Conservation (phyloP, 176 grass and related monocot genomes). For the Cocos nucifera region DNA sequence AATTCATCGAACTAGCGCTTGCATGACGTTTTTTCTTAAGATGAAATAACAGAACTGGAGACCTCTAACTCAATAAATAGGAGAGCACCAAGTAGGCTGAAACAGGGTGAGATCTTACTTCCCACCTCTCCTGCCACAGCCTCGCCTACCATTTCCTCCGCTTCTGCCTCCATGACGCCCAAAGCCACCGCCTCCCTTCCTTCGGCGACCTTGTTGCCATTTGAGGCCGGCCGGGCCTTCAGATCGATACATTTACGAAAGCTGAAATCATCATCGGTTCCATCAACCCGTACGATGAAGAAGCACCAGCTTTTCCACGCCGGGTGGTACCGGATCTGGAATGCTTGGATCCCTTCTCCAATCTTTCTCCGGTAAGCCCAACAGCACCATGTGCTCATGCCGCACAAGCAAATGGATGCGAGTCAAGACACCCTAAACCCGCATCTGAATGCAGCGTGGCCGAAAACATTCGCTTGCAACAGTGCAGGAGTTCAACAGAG, state of each 20-base stretch:
- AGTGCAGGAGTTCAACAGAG: no score
- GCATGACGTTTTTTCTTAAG: no score
- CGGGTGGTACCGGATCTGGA: constrained; percentile 69
- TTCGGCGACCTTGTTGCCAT: constrained; percentile 18
- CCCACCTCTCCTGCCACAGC: constrained; percentile 27
- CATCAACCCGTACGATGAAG: constrained; percentile 64
- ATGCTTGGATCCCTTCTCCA: constrained; percentile 61
- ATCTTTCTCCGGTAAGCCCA: constrained; percentile 86
- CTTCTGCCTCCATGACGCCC: constrained; percentile 24
- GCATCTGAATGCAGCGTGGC: neutral
- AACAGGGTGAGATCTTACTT: no score
- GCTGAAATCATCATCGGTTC: constrained; percentile 74
- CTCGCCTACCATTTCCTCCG: constrained; percentile 31
- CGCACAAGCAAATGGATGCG: constrained; percentile 19
- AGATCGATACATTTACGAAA: constrained; percentile 91
- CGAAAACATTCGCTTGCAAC: no score
- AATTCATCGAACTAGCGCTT: no score
- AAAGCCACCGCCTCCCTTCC: constrained; percentile 23
- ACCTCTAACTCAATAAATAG: no score
- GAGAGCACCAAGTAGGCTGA: neutral
- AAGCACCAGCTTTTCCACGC: constrained; percentile 70
- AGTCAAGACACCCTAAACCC: neutral
- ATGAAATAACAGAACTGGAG: no score
- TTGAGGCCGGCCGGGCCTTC: constrained; percentile 20
- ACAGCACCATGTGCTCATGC: constrained; percentile 81